Evolutionary conservation across 2,329 filamentous ascomycete genomes (phyloP).

Genomic region (Calonectria pseudoreteaudii): DNA sequence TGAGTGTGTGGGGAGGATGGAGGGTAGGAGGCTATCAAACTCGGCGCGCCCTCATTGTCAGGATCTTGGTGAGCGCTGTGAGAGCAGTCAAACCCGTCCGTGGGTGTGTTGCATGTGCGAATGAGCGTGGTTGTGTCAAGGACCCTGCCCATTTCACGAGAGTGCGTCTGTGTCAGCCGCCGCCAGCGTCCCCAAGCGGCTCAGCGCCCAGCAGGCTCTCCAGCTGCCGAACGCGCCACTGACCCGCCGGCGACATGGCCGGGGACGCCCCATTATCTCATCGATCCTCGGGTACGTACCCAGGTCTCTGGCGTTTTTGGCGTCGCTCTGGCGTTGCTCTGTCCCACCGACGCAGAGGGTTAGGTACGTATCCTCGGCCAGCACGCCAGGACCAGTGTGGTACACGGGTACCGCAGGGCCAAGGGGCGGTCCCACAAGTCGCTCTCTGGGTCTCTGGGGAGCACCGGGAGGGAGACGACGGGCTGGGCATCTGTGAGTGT

Average conservation of each 20-base stretch:
- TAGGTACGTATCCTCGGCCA: slow-evolving; percentile 10
- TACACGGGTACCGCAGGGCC: slow-evolving; percentile 23
- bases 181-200: slow-evolving; percentile 30
- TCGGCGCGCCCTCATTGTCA: neutral
- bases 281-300: slow-evolving; percentile 37
- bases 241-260: slow-evolving; percentile 30
- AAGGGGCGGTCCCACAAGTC: slow-evolving; percentile 27
- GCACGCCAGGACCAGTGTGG: slow-evolving; percentile 21
- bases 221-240: slow-evolving; percentile 44
- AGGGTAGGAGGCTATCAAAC: neutral
- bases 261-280: slow-evolving; percentile 41
- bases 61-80: neutral
- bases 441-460: slow-evolving; percentile 33
- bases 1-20: neutral
- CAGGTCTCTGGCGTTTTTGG: slow-evolving; percentile 14
- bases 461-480: slow-evolving; percentile 30
- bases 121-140: slow-evolving; percentile 17
- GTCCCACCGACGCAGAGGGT: slow-evolving; percentile 7
- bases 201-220: slow-evolving; percentile 28
- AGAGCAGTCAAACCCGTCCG: neutral
- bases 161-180: slow-evolving; percentile 28
- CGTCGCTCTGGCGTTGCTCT: slow-evolving; percentile 9
- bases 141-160: slow-evolving; percentile 1
- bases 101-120: slow-evolving; percentile 19
- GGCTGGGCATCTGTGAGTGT: slow-evolving; percentile 28